Base-by-base conservation (phyloP, 164 flowering plant genomes). In the Berberis vulgaris region DNA sequence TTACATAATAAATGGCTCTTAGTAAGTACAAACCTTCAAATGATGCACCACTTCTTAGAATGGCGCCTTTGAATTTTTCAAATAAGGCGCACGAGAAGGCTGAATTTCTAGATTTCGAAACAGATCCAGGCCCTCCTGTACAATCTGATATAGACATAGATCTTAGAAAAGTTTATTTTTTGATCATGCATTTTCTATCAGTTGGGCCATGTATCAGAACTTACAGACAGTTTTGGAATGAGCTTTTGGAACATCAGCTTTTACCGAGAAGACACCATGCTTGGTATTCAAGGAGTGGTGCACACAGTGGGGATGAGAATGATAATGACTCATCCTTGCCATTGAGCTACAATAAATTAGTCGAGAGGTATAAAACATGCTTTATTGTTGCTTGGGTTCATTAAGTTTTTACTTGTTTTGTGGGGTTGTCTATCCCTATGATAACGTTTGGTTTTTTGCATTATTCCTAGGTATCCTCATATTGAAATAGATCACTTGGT, bases 251-350 rank as follows among this genome's bases (percentile, higher is more conserved):
- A 57, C 92, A 91, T 74, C 86, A 89, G 59, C 97, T 95, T 68
- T 73, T 95, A 62, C 99, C 99, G 57, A 84, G 98, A 79, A 84
- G 99, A 76, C 91, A 88, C 76, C 99, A 95, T 88, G 94, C 96
- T 68, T 85, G 94, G 94, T 95, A 88, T 74, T 89, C 99, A 64
- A 82, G 98, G 72, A 84, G 44, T 65, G 96, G 92, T 43, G 67
- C 44, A 10, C 75, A 8, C 45, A 84, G 81, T 70, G 85, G 86
- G n/a, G 82, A 83, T 72, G 89, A 79, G 71, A 68, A 86, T 79
- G 97, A 85, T 78, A 79, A 82, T 74, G 97, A 91, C 57, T 47
- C 74, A 45, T 95, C 99, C 12, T 83, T 88, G 58, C 99, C 97
- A 47, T 71, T 95, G 68, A 82, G 76, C 71, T 88, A 95, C 77